Evolutionary conservation across 2,329 filamentous ascomycete species (phyloP).

Genomic region (Phyllosticta paracitricarpa): DNA sequence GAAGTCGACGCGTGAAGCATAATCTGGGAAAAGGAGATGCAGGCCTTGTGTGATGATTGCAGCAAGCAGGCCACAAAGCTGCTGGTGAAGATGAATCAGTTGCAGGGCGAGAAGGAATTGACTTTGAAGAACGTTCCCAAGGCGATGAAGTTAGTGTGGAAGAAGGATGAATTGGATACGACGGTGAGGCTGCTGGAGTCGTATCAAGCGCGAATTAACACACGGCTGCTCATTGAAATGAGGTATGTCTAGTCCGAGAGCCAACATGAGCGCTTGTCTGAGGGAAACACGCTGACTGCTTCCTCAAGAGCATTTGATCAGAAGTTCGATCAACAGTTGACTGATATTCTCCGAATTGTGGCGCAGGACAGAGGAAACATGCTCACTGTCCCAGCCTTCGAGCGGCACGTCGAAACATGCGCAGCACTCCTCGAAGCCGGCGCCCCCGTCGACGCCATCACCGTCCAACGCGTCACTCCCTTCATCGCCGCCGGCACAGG

Average conservation of each 20-base stretch:
- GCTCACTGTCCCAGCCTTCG: neutral
- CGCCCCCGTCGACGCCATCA: neutral
- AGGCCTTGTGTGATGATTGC: neutral
- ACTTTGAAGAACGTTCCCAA: neutral
- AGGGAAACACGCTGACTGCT: neutral
- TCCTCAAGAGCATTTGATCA: neutral
- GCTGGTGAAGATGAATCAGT: neutral
- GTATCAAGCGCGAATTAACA: neutral
- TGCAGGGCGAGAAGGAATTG: neutral
- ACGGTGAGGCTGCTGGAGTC: neutral
- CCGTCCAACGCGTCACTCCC: neutral
- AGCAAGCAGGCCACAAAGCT: neutral
- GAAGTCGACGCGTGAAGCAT: neutral
- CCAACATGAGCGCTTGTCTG: neutral
- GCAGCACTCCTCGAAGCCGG: neutral
- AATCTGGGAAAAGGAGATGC: neutral
- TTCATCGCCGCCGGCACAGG: neutral
- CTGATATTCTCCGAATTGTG: neutral
- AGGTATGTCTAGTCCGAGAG: neutral
- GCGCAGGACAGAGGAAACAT: neutral
- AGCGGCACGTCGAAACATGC: neutral
- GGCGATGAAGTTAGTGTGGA: neutral
- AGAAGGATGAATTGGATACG: neutral
- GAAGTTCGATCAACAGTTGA: neutral
- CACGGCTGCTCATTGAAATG: neutral